Conservation (phyloP, 2,329 filamentous ascomycete genomes). For the Macrophomina phaseolina region DNA sequence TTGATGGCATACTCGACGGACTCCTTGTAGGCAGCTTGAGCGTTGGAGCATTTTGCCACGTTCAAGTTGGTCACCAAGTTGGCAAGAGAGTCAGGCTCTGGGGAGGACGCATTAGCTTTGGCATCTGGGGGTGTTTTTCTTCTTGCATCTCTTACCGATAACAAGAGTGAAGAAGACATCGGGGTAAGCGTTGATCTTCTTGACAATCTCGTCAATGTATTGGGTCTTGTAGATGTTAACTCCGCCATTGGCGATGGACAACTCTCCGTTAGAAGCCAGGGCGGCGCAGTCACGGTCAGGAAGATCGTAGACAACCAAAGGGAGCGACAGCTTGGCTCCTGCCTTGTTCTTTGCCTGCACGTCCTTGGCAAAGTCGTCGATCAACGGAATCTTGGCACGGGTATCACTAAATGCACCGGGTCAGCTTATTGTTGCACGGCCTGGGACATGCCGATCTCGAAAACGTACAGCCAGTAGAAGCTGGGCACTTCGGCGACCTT, state of each 20-base stretch:
- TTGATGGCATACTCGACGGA: slow-evolving; percentile 62
- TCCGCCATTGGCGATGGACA: slow-evolving; percentile 60
- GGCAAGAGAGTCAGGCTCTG: slow-evolving; percentile 65
- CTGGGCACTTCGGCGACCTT: slow-evolving; percentile 58
- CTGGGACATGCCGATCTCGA: slow-evolving; percentile 7
- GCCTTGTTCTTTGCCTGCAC: slow-evolving; percentile 55
- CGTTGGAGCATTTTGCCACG: slow-evolving; percentile 60
- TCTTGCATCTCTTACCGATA: slow-evolving; percentile 47
- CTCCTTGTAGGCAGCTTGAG: slow-evolving; percentile 61
- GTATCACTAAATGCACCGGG: slow-evolving; percentile 47
- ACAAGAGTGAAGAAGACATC: slow-evolving; percentile 58
- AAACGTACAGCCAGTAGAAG: slow-evolving; percentile 57
- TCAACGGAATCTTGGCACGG: slow-evolving; percentile 54
- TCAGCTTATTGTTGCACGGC: slow-evolving; percentile 6
- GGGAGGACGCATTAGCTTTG: not conserved
- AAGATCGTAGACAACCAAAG: slow-evolving; percentile 67
- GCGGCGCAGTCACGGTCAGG: slow-evolving; percentile 69
- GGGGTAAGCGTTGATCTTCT: slow-evolving; percentile 59
- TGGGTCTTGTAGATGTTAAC: slow-evolving; percentile 56
- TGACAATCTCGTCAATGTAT: slow-evolving; percentile 62
- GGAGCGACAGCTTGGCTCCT: slow-evolving; percentile 56
- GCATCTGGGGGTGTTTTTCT: not conserved
- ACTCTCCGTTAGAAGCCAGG: slow-evolving; percentile 67
- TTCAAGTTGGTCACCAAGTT: slow-evolving; percentile 67
- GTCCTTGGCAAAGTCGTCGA: slow-evolving; percentile 55